Evolutionary conservation across 23 red algal genomes (phyloP).

Genomic region (Gracilaria gracilis): DNA sequence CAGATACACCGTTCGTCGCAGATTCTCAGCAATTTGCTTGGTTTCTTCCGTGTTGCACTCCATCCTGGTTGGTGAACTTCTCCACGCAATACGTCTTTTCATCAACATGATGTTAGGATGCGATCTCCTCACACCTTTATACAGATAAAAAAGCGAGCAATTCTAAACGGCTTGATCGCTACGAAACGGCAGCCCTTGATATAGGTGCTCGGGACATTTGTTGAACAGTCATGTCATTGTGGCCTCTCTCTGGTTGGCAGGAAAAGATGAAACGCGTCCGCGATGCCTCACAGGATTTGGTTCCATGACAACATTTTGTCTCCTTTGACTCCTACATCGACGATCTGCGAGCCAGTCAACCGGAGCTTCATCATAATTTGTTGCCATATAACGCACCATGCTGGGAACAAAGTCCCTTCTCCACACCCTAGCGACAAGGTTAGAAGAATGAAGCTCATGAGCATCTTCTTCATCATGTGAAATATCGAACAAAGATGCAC

Average conservation of each 20-base stretch:
- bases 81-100: background rate
- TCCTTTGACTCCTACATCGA: slow-evolving; percentile 41
- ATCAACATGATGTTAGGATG: background rate
- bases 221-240: slow-evolving; percentile 59
- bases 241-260: slow-evolving; percentile 38
- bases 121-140: background rate
- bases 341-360: slow-evolving; percentile 82
- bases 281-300: slow-evolving; percentile 65
- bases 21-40: slow-evolving; percentile 1
- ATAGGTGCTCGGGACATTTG: background rate
- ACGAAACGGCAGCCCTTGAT: background rate
- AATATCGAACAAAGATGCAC: slow-evolving; percentile 57
- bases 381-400: slow-evolving; percentile 33
- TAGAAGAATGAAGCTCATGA: slow-evolving; percentile 52
- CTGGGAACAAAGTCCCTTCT: slow-evolving; percentile 15
- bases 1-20: background rate
- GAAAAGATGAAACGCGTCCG: slow-evolving; percentile 52
- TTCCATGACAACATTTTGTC: slow-evolving; percentile 52
- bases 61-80: background rate
- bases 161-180: background rate
- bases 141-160: too few relatives aligned
- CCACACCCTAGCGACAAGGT: slow-evolving; percentile 77
- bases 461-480: slow-evolving; percentile 13
- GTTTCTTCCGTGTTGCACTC: background rate
- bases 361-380: slow-evolving; percentile 66